Evolutionary conservation across 768 basidiomycete species (phyloP).

Genomic region (Lanmaoa pseudosensibilis): DNA sequence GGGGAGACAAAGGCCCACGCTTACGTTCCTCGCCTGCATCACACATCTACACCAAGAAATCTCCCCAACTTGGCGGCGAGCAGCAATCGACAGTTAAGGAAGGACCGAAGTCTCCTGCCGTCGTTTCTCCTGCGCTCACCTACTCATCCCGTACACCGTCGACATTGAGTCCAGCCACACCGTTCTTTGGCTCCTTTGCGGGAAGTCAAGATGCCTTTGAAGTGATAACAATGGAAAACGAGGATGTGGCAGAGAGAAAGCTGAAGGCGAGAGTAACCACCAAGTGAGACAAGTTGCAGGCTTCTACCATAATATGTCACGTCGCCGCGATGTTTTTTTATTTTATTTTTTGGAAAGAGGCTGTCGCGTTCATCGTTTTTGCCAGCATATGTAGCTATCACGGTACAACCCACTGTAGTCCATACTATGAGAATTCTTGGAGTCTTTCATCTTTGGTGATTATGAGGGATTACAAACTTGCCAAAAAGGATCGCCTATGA

Average conservation of each 20-base stretch:
- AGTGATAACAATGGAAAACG: conserved; percentile 19
- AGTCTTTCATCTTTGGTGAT: neutral
- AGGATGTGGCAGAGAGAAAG: conserved; percentile 26
- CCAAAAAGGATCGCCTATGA: no score
- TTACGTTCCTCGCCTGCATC: conserved; percentile 13
- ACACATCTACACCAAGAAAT: conserved; percentile 12
- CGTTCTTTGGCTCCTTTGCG: conserved; percentile 63
- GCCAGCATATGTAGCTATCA: conserved; percentile 7
- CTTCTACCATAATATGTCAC: neutral
- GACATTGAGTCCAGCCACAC: conserved; percentile 69
- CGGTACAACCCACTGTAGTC: neutral
- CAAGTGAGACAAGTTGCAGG: conserved; percentile 12
- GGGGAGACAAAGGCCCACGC: conserved; percentile 2
- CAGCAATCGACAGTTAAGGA: conserved; percentile 26
- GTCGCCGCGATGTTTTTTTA: neutral
- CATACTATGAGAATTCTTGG: conserved; percentile 5
- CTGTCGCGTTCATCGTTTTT: conserved; percentile 9
- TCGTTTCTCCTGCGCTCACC: conserved; percentile 67
- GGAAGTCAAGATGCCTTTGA: conserved; percentile 34
- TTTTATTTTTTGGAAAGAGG: conserved; percentile 6
- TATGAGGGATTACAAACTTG: neutral
- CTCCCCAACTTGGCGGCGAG: conserved; percentile 13
- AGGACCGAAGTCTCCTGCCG: conserved; percentile 46
- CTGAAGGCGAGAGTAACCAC: conserved; percentile 19
- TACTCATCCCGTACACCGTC: conserved; percentile 66